Evolutionary conservation across 78 protist genomes (phyloP).

Genomic region (Corallochytrium limacisporum): DNA sequence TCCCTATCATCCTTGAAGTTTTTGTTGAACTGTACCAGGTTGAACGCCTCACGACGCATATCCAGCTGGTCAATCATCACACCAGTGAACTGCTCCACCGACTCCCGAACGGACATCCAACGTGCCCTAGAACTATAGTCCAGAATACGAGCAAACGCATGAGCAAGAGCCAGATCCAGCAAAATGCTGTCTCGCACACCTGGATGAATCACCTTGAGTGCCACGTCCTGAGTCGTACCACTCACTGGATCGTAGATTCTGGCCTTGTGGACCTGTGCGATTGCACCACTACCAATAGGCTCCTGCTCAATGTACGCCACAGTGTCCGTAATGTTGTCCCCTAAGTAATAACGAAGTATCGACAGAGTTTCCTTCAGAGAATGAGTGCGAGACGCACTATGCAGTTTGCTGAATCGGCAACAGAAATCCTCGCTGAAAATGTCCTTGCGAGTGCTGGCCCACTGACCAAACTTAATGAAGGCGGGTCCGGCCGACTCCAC

Average conservation of each 20-base stretch:
- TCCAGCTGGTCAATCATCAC: conserved; percentile 15
- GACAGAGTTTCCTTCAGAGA: no score
- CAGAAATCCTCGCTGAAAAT: conserved; percentile 7
- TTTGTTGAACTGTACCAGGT: neutral
- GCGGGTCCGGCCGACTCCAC: conserved; percentile 6
- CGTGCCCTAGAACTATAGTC: neutral
- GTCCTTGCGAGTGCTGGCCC: conserved; percentile 27
- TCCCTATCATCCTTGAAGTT: neutral
- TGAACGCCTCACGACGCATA: conserved; percentile 13
- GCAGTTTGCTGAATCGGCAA: neutral
- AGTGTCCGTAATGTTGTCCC: neutral
- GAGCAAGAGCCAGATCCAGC: neutral
- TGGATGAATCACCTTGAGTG: conserved; percentile 24
- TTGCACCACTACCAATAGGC: conserved; percentile 15
- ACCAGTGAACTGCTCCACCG: neutral
- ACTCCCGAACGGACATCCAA: neutral
- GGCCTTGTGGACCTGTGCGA: conserved; percentile 28
- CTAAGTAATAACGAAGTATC: no score
- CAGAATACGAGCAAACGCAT: neutral
- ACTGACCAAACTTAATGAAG: conserved; percentile 27
- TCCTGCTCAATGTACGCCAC: neutral
- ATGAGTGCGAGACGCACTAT: neutral
- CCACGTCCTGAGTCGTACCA: neutral
- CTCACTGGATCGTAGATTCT: neutral
- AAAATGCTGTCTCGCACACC: neutral